Conservation (phyloP, 2,329 filamentous ascomycete species). For the Pyrenophora tritici-repentis region DNA sequence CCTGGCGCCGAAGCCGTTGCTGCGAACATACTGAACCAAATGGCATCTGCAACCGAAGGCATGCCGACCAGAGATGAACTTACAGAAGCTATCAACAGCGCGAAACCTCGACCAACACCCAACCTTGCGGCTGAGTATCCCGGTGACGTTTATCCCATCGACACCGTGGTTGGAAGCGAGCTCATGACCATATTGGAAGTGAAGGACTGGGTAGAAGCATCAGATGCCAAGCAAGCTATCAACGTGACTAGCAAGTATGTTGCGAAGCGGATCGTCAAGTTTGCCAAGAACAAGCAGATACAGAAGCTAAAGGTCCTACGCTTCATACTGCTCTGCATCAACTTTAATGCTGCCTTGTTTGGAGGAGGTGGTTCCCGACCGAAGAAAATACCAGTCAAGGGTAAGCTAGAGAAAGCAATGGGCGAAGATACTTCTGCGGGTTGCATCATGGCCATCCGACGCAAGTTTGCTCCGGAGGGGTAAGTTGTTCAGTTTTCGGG, state of each 20-base stretch:
- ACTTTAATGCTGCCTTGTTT: conserved; percentile 52
- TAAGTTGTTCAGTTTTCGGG: conserved; percentile 15
- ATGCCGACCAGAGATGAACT: conserved; percentile 71
- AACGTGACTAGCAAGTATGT: conserved; percentile 67
- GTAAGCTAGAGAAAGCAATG: conserved; percentile 70
- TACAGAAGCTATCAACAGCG: conserved; percentile 66
- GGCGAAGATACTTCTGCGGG: conserved; percentile 32
- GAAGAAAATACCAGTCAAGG: conserved; percentile 62
- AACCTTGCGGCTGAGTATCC: conserved; percentile 70
- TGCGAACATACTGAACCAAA: conserved; percentile 62
- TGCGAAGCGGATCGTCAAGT: conserved; percentile 64
- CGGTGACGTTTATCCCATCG: conserved; percentile 73
- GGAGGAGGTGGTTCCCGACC: conserved; percentile 42
- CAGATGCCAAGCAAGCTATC: conserved; percentile 63
- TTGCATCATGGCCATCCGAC: conserved; percentile 50
- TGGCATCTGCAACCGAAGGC: conserved; percentile 65
- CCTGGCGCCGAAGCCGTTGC: conserved; percentile 38
- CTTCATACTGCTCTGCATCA: conserved; percentile 56
- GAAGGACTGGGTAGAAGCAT: conserved; percentile 73
- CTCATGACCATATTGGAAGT: conserved; percentile 71
- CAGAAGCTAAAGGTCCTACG: conserved; percentile 54
- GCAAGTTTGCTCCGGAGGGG: conserved; percentile 62
- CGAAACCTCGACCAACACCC: conserved; percentile 73
- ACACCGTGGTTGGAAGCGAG: conserved; percentile 68
- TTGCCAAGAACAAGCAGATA: conserved; percentile 59